These are phyloP conservation scores for Colletotrichum limetticola DNA, from an alignment of 2,329 filamentous ascomycete species.

Conservation along the genomic window DNA sequence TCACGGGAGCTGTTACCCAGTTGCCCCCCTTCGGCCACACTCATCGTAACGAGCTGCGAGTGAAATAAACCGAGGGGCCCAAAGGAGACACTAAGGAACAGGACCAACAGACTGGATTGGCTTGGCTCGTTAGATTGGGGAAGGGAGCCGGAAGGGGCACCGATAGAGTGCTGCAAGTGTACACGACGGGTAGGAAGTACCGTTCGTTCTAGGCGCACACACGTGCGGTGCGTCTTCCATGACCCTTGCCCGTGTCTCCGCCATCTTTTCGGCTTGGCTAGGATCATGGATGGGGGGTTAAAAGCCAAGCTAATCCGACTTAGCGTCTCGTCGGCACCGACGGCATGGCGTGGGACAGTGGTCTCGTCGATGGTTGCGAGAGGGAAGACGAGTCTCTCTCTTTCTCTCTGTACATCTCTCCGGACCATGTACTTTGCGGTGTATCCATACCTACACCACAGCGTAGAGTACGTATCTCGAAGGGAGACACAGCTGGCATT, in stretches of 20 bases:
- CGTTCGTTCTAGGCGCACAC: constrained; percentile 37
- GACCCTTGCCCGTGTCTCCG: constrained; percentile 30
- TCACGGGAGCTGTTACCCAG: constrained; percentile 13
- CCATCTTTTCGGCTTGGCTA: constrained; percentile 27
- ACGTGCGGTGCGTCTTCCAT: constrained; percentile 32
- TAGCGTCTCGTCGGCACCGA: constrained; percentile 32
- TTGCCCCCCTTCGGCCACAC: constrained; percentile 21
- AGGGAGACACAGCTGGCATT: constrained; percentile 30
- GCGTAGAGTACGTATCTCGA: constrained; percentile 15
- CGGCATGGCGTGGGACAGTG: constrained; percentile 32
- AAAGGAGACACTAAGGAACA: constrained; percentile 34
- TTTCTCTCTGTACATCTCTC: no score
- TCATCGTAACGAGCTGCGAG: constrained; percentile 36
- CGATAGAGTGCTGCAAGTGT: constrained; percentile 36
- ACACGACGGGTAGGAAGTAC: constrained; percentile 35
- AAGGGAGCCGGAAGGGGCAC: constrained; percentile 37
- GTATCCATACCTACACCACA: no score
- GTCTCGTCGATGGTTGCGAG: constrained; percentile 22
- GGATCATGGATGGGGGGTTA: constrained; percentile 6
- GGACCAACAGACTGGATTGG: constrained; percentile 37
- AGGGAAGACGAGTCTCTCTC: constrained; percentile 3
- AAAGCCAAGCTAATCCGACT: constrained; percentile 22
- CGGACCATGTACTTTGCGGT: not conserved
- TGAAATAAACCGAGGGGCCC: constrained; percentile 36
- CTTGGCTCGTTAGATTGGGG: constrained; percentile 37